phyloP scores from a whole-genome alignment of 2,329 filamentous ascomycete species.

The Capronia americana region DNA sequence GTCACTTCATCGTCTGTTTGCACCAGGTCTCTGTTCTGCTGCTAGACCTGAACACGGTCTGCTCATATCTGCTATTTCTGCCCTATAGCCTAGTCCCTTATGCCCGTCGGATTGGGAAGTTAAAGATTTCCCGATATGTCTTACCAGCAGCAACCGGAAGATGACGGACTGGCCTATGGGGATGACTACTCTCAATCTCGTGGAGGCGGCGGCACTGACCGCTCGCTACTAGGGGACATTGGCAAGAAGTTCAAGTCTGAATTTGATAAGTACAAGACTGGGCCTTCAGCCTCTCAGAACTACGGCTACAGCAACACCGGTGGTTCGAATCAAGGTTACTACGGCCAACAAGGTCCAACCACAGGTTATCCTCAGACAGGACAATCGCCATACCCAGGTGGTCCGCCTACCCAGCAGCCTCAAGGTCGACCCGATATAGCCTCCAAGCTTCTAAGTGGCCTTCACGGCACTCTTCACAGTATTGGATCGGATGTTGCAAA shows the following conservation, averaged over 20 bases:
- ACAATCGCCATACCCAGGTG: slow-evolving; percentile 34
- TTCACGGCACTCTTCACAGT: slow-evolving; percentile 56
- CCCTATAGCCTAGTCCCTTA: not conserved
- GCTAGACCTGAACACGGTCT: not conserved
- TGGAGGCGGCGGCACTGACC: slow-evolving; percentile 48
- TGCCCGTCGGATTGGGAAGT: not conserved
- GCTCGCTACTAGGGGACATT: slow-evolving; percentile 61
- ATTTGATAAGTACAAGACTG: slow-evolving; percentile 41
- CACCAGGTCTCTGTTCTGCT: not conserved
- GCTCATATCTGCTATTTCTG: not conserved
- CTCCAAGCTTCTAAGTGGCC: slow-evolving; percentile 57
- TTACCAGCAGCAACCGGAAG: slow-evolving; percentile 42
- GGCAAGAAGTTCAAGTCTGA: slow-evolving; percentile 55
- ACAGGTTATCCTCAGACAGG: slow-evolving; percentile 24
- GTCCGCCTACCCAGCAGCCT: slow-evolving; percentile 33
- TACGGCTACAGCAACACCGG: slow-evolving; percentile 39
- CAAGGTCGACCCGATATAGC: slow-evolving; percentile 38
- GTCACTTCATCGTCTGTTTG: slow-evolving; percentile 11
- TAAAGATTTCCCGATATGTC: slow-evolving; percentile 8
- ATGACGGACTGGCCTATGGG: slow-evolving; percentile 64
- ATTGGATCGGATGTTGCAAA: slow-evolving; percentile 56
- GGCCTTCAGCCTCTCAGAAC: slow-evolving; percentile 30
- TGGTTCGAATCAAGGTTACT: slow-evolving; percentile 40
- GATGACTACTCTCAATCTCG: slow-evolving; percentile 52
- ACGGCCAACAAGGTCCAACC: slow-evolving; percentile 27